Base-by-base conservation (phyloP, 371 early-diverging fungal species). In the Lichtheimia ornata region DNA sequence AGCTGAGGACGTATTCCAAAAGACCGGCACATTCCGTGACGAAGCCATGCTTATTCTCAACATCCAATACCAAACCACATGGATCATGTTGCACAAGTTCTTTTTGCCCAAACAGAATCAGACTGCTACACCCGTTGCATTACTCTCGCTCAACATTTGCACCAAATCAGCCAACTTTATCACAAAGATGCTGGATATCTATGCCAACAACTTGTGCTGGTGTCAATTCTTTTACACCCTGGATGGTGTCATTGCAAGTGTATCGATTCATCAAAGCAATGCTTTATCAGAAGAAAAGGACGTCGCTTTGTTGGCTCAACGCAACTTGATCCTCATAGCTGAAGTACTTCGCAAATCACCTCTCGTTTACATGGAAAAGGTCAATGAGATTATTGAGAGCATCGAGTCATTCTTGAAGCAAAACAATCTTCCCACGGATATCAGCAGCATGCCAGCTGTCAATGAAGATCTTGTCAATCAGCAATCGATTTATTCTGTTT, bases 31-130 rank as follows among this genome's bases (percentile, higher is more conserved):
- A 4, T 82, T 82, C 54, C 27, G 74, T 40, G 71, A 81, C 30
- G 78, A 81, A 50, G 72, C 75, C 35, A 60, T 69, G 56, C 44
- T 79, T 15, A 71, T 82, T 7, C 72, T 75, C 12, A 73, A 77
- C 35, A 72, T 71, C 27, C 77, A 72, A 42, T 78, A 74, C 45
- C 79, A 80, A 30, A 74, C 83, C 4, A 80, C 81, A 5, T 76
- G 81, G 79, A 69, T 77, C 44, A 79, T 79, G 77, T 64, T 82
- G 9, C 82, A 81, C 66, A 74, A 76, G 27, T 78, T 78, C 69
- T 78, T 78, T 30, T 62, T 78, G 61, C 82, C 79, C 12, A 77
- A 81, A 12, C 67, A 70, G 52, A 69, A 69, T 47, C 73, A 73
- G 40, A 73, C 73, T 2, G 73, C 73, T 12, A 73, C 73, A n/a